Conservation (phyloP, 345 rosid genomes). For the Hibiscus trionum region DNA sequence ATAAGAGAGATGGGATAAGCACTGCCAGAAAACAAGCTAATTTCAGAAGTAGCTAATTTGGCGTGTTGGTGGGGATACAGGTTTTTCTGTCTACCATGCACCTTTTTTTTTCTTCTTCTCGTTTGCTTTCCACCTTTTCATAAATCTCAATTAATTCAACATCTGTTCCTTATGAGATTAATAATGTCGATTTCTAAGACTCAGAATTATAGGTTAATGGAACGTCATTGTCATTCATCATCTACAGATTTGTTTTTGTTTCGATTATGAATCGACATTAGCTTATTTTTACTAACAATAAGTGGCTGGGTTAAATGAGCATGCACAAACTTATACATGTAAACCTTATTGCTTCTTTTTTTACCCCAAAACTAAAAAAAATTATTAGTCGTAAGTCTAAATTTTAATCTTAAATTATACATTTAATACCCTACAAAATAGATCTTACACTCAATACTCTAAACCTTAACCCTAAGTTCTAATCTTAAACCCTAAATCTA, state of each 20-base stretch:
- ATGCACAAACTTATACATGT: conserved; percentile 22
- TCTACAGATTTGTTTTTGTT: not conserved
- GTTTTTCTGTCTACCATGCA: conserved; percentile 4
- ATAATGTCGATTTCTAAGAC: too few species aligned
- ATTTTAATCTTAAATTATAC: too few species aligned
- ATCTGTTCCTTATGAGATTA: too few species aligned
- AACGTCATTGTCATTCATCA: not conserved
- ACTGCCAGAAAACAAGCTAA: not conserved
- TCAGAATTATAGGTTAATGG: too few species aligned
- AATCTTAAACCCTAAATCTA: too few species aligned
- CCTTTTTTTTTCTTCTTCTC: not conserved
- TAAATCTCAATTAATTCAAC: not conserved
- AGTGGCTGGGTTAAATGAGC: conserved; percentile 33
- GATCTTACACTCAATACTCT: too few species aligned
- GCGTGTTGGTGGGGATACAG: conserved; percentile 6
- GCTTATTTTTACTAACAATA: too few species aligned
- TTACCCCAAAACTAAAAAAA: too few species aligned
- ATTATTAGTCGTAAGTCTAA: conserved; percentile 8
- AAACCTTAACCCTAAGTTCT: too few species aligned
- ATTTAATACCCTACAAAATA: too few species aligned
- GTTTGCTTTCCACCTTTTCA: too few species aligned
- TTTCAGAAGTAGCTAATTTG: conserved; percentile 10
- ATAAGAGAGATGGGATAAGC: conserved; percentile 5
- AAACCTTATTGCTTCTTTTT: not conserved
- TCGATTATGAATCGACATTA: too few species aligned